Evolutionary conservation across 192 early-diverging fungal genomes (phyloP).

Genomic region (Entrophospora sp.): DNA sequence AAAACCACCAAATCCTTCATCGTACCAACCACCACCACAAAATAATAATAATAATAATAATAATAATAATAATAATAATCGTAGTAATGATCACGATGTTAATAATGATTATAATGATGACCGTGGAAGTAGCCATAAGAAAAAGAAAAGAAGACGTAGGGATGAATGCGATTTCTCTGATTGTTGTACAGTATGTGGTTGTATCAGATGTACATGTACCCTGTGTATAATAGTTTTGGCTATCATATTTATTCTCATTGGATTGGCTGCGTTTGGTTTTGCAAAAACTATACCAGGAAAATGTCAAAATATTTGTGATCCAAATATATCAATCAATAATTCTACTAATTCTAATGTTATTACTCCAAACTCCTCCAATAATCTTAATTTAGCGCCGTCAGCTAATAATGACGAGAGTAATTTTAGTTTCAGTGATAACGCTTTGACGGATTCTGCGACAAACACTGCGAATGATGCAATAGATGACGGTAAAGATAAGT

Average conservation of each 20-base stretch:
- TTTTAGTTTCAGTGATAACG: neutral
- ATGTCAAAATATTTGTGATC: constrained; percentile 4
- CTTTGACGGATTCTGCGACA: neutral
- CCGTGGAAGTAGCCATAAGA: too few species aligned
- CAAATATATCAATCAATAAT: too few species aligned
- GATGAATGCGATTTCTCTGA: neutral
- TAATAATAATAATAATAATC: too few species aligned
- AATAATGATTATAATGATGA: too few species aligned
- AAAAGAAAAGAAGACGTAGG: neutral
- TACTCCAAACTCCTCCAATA: too few species aligned
- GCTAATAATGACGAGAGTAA: too few species aligned
- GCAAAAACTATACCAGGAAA: neutral
- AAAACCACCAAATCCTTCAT: too few species aligned
- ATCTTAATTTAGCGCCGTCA: too few species aligned
- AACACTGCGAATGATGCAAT: neutral
- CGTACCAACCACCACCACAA: too few species aligned
- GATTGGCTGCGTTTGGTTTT: neutral
- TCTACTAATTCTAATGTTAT: too few species aligned
- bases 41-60: too few species aligned
- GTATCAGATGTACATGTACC: constrained; percentile 14
- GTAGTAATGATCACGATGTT: too few species aligned
- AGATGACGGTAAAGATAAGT: neutral
- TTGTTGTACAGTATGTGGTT: constrained; percentile 13
- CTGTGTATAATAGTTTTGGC: neutral
- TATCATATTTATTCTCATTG: neutral